These are phyloP conservation scores for Russula earlei DNA, from an alignment of 768 basidiomycete species.

Conservation along the genomic window DNA sequence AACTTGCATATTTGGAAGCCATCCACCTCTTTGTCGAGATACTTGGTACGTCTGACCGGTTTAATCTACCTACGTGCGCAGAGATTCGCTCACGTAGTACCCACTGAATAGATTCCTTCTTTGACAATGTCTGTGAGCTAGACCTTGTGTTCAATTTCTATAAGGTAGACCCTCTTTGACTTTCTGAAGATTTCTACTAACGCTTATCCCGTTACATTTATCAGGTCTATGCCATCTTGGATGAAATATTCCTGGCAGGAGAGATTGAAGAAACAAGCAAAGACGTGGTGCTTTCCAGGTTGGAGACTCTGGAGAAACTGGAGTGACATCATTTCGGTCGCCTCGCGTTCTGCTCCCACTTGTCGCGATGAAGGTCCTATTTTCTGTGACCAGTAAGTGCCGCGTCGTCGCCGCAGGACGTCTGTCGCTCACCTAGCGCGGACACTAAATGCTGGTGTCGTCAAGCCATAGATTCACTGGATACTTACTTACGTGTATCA, in stretches of 20 bases:
- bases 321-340: conserved; percentile 42
- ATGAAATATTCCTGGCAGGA: conserved; percentile 96
- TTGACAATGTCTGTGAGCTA: conserved; percentile 97
- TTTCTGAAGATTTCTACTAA: not conserved
- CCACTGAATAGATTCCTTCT: conserved; percentile 71
- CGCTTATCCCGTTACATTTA: not conserved
- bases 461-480: not conserved
- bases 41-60: conserved; percentile 58
- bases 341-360: not conserved
- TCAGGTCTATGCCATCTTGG: conserved; percentile 94
- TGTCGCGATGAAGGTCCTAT: no score
- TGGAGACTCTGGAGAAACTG: conserved; percentile 90
- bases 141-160: conserved; percentile 99
- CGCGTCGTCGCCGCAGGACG: no score
- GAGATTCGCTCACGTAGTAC: conserved; percentile 1
- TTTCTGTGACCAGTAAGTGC: not conserved
- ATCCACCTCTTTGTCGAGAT: conserved; percentile 99
- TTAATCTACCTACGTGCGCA: not conserved
- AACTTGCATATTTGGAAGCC: conserved; percentile 92
- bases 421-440: not conserved
- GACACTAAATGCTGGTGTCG: not conserved
- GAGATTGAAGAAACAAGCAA: conserved; percentile 99
- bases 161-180: conserved; percentile 51
- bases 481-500: not conserved
- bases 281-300: conserved; percentile 81